Evolutionary conservation across 495 filamentous ascomycete species (phyloP), one percentile per base, ranked within the genome.

Genomic region (Hypoxylon subgilvum): DNA sequence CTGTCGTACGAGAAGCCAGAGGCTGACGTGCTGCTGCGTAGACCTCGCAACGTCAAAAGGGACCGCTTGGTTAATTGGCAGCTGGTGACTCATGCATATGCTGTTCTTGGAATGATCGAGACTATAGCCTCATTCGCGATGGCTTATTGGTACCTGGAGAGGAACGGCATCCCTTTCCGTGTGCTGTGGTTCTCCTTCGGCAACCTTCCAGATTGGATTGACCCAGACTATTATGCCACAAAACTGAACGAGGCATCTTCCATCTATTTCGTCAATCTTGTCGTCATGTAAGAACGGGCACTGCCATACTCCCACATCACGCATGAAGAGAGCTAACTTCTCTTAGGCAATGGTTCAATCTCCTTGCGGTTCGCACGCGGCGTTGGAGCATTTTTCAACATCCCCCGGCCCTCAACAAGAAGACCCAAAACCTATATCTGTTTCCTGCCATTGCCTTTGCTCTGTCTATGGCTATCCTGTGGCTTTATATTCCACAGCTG

Each of bases 191-290:
- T 89, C 61, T 71, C 74, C 8, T 90, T 84, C 62, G 85, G 83
- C 10, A 66, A 64, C 13, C 58, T 78, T 3, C 78, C 79, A 0
- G 66, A 72, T 16, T 62, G 63, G 10, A 68, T 85, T 14, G 74
- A 79, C 36, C 39, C 70, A 0, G 80, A 82, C 22, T 80, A 70
- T 43, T 79, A 75, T 43, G 75, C 69, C 4, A 64, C 69, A 16
- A 69, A 75, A 17, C 63, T 84, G 12, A 86, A 84, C 51, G 76
- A 79, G 36, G 86, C 84, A 16, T 84, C 81, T 21, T 83, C 79
- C 18, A 82, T 90, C 28, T 90, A 90, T 61, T 90, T 91, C 57
- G 80, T 89, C 23, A 88, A 80, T n/a, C 72, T 91, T 6, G 85
- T 91, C 5, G 80, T 88, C 3, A 86, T 87, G 84, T 82, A 67